These are phyloP conservation scores for Allium cepa DNA, from an alignment of 106 monocot genomes.

Conservation along the genomic window DNA sequence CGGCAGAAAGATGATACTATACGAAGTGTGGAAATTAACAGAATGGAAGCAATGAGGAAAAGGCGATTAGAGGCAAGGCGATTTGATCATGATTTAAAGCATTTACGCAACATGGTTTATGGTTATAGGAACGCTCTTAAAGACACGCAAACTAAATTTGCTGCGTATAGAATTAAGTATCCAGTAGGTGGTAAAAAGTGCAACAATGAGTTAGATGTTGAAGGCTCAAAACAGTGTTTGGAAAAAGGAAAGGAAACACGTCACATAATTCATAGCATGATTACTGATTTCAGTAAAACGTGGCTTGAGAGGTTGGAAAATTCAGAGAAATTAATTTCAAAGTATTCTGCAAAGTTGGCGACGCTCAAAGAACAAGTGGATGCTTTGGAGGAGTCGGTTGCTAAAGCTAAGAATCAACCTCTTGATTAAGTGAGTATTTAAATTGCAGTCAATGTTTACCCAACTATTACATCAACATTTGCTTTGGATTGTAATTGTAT, in stretches of 20 bases:
- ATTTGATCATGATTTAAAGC: constrained; percentile 57
- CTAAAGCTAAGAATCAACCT: constrained; percentile 6
- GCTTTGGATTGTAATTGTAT: no score
- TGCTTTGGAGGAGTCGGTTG: constrained; percentile 19
- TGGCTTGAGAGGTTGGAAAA: constrained; percentile 40
- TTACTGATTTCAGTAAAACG: constrained; percentile 28
- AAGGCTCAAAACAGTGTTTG: constrained; percentile 27
- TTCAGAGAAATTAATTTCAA: constrained; percentile 1
- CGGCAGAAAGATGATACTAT: constrained; percentile 64
- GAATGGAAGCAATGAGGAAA: constrained; percentile 48
- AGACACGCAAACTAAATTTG: constrained; percentile 40
- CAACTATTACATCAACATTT: no score
- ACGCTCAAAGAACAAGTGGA: constrained; percentile 12
- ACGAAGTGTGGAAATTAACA: constrained; percentile 36
- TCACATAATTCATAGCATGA: constrained; percentile 10
- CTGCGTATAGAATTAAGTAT: constrained; percentile 51
- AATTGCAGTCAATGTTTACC: no score
- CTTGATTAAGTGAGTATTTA: not conserved
- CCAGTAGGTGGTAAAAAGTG: constrained; percentile 33
- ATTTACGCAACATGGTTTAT: constrained; percentile 36
- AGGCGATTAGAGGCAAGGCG: constrained; percentile 32
- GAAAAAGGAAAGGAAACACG: constrained; percentile 32
- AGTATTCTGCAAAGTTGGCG: constrained; percentile 16
- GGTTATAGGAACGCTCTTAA: constrained; percentile 60
- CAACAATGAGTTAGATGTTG: constrained; percentile 24